Evolutionary conservation across 1,284 basidiomycete genomes (phyloP), one percentile per base, ranked within the genome.

Genomic region (Rhodotorula mucilaginosa): DNA sequence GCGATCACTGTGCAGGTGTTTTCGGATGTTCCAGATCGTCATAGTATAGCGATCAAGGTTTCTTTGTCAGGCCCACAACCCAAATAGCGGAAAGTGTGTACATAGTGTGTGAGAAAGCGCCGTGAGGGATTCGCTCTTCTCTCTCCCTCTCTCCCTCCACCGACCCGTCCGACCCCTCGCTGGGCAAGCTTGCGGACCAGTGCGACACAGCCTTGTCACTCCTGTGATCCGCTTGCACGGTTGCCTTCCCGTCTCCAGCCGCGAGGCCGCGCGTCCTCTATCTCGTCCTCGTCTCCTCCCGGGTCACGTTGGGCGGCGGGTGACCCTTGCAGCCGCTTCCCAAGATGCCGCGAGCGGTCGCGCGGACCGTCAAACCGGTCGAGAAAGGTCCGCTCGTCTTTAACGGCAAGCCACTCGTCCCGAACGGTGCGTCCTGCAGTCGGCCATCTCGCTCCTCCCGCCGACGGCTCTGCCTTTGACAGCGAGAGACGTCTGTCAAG

Each of bases 391-490:
- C 64, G 6, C 57, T 69, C 46, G 65, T 67, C 58, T 69, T 73
- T 26, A 52, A 69, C 54, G 65, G 68, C 48, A 49, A 60, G 23
- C 26, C 58, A 8, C 61, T 73, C 21, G 44, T n/a, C 3, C 60
- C 58, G 23, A 73, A 73, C 44, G 65, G 72, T 74, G 18, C 29
- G 70, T 58, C 56, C 26, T 44, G 26, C 23, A 13, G 16, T 7
- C n/a, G 26, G 5, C 44, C 46, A n/a, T 44, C 16, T 19, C 34
- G 18, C 54, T 15, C 10, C 54, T 56, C 54, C 26, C n/a, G 54
- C 54, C 23, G 54, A 18, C 49, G 31, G 21, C 48, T 48, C 4
- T 29, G 4, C 18, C 4, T 29, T 12, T 10, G 61, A 64, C 7
- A 56, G 61, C 34, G 67, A 49, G 57, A 68, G 62, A 26, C 5